Evolutionary conservation across 2,329 filamentous ascomycete genomes (phyloP).

Genomic region (Hypoxylon sp.): DNA sequence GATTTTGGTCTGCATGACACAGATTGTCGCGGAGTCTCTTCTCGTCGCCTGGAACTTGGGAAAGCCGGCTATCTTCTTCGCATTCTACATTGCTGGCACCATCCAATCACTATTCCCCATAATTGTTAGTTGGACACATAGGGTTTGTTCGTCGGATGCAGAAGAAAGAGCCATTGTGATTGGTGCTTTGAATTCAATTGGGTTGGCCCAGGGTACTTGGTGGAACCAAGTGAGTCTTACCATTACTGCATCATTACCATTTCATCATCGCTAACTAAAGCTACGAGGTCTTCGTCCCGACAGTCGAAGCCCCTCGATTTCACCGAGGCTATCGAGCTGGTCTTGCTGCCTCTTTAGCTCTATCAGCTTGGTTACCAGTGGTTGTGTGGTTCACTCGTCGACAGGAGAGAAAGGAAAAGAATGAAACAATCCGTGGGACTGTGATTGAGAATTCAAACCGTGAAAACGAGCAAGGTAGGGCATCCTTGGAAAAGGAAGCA

Average conservation of each 20-base stretch:
- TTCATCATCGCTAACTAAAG: neutral
- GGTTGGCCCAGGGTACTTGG: slow-evolving; percentile 35
- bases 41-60: slow-evolving; percentile 31
- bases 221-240: slow-evolving; percentile 30
- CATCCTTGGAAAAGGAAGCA: slow-evolving; percentile 19
- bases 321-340: slow-evolving; percentile 34
- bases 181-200: slow-evolving; percentile 38
- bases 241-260: neutral
- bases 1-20: slow-evolving; percentile 30
- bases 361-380: slow-evolving; percentile 40
- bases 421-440: neutral
- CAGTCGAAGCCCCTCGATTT: slow-evolving; percentile 35
- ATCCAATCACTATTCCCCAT: slow-evolving; percentile 36
- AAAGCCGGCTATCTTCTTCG: slow-evolving; percentile 33
- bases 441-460: slow-evolving; percentile 8
- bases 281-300: slow-evolving; percentile 39
- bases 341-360: slow-evolving; percentile 32
- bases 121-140: slow-evolving; percentile 41
- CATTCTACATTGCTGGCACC: slow-evolving; percentile 36
- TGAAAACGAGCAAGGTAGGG: slow-evolving; percentile 18
- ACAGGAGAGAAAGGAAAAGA: slow-evolving; percentile 24
- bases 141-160: slow-evolving; percentile 39
- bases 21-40: slow-evolving; percentile 32
- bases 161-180: slow-evolving; percentile 43
- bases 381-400: slow-evolving; percentile 34